Percentiles rank a stretch among this genome's conserved stretches.
Evolutionary conservation across 2,329 filamentous ascomycete genomes (phyloP).

Genomic region (Cercospora canescens): DNA sequence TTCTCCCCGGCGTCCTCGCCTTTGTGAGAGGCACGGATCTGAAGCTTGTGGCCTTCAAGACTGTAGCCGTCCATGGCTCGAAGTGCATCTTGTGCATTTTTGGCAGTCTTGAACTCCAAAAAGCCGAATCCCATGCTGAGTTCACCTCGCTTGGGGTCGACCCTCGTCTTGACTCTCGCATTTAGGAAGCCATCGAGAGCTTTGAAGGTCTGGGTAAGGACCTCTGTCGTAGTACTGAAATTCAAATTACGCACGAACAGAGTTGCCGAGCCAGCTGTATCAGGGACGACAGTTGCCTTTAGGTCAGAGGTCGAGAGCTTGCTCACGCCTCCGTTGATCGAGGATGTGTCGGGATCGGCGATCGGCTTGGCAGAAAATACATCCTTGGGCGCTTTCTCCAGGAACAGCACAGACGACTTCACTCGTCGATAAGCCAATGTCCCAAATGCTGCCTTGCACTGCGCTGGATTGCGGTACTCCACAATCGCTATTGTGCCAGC

Average conservation of each 20-base stretch:
- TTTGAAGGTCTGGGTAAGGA: conserved; percentile 74
- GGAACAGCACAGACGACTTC: conserved; percentile 85
- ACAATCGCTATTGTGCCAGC: conserved; percentile 92
- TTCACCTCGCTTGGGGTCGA: conserved; percentile 85
- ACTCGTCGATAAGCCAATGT: conserved; percentile 86
- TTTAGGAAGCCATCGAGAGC: conserved; percentile 85
- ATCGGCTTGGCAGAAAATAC: conserved; percentile 58
- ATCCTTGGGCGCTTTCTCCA: conserved; percentile 89
- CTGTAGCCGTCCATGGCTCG: conserved; percentile 84
- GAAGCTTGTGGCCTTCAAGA: conserved; percentile 82
- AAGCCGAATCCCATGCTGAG: conserved; percentile 99
- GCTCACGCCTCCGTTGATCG: conserved; percentile 37
- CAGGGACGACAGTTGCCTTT: conserved; percentile 57
- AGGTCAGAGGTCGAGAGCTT: conserved; percentile 71
- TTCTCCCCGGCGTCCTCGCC: conserved; percentile 86
- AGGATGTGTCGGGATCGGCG: conserved; percentile 30
- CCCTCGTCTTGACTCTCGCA: conserved; percentile 88
- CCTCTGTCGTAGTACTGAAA: conserved; percentile 79
- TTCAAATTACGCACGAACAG: conserved; percentile 93
- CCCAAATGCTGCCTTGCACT: conserved; percentile 81
- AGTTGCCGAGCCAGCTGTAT: conserved; percentile 64
- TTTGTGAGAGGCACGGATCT: conserved; percentile 84
- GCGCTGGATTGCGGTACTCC: conserved; percentile 75
- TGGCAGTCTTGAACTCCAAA: conserved; percentile 78
- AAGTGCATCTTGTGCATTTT: conserved; percentile 75